Conservation (phyloP, 148 eudicot species). For the Linanthus parryae region DNA sequence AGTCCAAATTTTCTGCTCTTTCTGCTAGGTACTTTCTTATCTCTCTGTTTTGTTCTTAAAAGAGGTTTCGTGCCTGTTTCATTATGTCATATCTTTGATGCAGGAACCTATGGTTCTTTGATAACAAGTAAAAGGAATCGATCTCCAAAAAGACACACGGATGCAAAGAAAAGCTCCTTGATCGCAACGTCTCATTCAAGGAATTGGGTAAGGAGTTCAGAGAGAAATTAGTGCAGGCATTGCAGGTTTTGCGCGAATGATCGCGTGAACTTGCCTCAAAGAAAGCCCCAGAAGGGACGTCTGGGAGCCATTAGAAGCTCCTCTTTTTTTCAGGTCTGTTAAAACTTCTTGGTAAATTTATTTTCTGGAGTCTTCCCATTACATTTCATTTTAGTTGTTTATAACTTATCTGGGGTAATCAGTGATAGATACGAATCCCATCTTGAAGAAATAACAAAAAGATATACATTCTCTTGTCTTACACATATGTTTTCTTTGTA, state of each 20-base stretch:
- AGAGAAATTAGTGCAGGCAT: slow-evolving; percentile 75
- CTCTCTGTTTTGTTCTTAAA: not conserved
- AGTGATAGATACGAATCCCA: too few relatives aligned
- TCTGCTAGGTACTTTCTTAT: slow-evolving; percentile 51
- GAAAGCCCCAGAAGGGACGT: too few relatives aligned
- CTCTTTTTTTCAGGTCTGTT: too few relatives aligned
- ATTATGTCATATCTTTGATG: slow-evolving; percentile 8
- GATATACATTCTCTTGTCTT: too few relatives aligned
- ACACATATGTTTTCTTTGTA: too few relatives aligned
- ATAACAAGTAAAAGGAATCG: slow-evolving; percentile 65
- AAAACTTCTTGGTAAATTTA: too few relatives aligned
- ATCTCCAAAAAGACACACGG: slow-evolving; percentile 65
- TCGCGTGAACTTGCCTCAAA: slow-evolving; percentile 60
- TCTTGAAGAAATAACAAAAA: too few relatives aligned
- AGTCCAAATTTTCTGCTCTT: slow-evolving; percentile 58
- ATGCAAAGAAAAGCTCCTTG: slow-evolving; percentile 56
- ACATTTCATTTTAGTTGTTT: too few relatives aligned
- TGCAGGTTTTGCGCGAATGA: slow-evolving; percentile 75
- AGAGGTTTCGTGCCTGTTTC: not conserved
- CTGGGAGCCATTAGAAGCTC: too few relatives aligned
- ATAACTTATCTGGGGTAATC: too few relatives aligned
- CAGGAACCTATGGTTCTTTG: slow-evolving; percentile 8
- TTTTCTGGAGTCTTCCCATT: too few relatives aligned
- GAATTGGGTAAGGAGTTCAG: slow-evolving; percentile 76
- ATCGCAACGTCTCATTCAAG: slow-evolving; percentile 58